A percentile compares a stretch with the other conserved stretches of the same genome.
phyloP scores from a whole-genome alignment of 2,329 filamentous ascomycete genomes.

The Nigrospora oryzae region DNA sequence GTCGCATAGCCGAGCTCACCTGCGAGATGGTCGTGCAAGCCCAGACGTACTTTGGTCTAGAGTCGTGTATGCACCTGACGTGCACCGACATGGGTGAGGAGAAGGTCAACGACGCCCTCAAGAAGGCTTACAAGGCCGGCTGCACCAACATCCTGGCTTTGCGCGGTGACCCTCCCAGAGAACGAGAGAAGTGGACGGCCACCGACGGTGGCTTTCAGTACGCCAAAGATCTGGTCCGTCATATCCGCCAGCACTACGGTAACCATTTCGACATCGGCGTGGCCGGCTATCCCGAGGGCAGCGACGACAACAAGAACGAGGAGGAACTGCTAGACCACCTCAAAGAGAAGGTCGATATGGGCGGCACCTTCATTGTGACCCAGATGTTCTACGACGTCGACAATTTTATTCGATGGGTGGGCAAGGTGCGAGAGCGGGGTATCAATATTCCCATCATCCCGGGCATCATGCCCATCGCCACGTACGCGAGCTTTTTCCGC shows the following conservation, averaged over 20 bases:
- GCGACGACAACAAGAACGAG: slow-evolving; percentile 84
- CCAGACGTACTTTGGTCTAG: slow-evolving; percentile 88
- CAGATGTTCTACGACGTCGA: slow-evolving; percentile 99
- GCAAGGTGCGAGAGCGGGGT: slow-evolving; percentile 75
- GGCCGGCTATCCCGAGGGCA: slow-evolving; percentile 92
- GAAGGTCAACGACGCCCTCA: slow-evolving; percentile 82
- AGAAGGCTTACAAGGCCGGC: slow-evolving; percentile 83
- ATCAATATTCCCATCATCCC: slow-evolving; percentile 79
- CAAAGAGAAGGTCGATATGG: slow-evolving; percentile 95
- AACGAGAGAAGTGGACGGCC: slow-evolving; percentile 89
- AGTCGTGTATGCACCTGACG: slow-evolving; percentile 98
- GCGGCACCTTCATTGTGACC: slow-evolving; percentile 88
- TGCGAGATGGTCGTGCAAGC: slow-evolving; percentile 97
- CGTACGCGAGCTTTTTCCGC: slow-evolving; percentile 85
- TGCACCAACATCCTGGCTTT: slow-evolving; percentile 97
- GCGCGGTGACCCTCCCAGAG: slow-evolving; percentile 85
- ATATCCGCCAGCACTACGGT: slow-evolving; percentile 71
- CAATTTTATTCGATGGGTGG: slow-evolving; percentile 86
- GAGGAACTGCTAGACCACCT: slow-evolving; percentile 82
- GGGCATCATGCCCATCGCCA: slow-evolving; percentile 92
- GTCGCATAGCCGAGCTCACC: slow-evolving; percentile 81
- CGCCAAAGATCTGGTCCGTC: slow-evolving; percentile 73
- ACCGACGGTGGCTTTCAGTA: slow-evolving; percentile 83
- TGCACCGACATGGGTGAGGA: slow-evolving; percentile 96
- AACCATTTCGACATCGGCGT: slow-evolving; percentile 97